phyloP scores from a whole-genome alignment of 2,329 filamentous ascomycete species.

The Aspergillus eucalypticola region DNA sequence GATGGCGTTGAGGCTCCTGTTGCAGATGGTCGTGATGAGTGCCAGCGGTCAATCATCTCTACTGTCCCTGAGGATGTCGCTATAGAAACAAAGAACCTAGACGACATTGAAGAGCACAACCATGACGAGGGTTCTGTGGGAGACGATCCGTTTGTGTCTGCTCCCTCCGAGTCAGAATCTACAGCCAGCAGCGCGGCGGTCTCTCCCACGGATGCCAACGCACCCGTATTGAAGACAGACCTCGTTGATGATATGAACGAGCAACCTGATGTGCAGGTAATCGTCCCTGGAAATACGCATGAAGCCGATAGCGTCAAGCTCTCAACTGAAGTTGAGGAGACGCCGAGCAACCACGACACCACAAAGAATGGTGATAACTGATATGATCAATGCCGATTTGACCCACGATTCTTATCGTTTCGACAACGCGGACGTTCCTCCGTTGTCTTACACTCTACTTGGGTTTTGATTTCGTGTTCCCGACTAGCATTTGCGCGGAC shows the following conservation, averaged over 20 bases:
- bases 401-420: background rate
- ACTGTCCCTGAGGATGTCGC: conserved; percentile 3
- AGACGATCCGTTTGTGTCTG: conserved; percentile 18
- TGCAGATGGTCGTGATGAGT: conserved; percentile 2
- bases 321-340: conserved; percentile 6
- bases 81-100: conserved; percentile 5
- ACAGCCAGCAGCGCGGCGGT: conserved; percentile 14
- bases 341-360: conserved; percentile 1
- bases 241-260: conserved; percentile 7
- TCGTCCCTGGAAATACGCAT: background rate
- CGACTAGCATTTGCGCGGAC: background rate
- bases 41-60: conserved; percentile 7
- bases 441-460: background rate
- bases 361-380: conserved; percentile 1
- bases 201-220: conserved; percentile 7
- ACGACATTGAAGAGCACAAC: conserved; percentile 6
- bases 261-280: conserved; percentile 3
- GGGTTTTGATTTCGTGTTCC: background rate
- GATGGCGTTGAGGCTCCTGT: background rate
- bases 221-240: background rate
- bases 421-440: background rate
- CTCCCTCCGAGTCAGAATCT: conserved; percentile 10
- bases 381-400: conserved; percentile 2
- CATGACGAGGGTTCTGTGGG: conserved; percentile 8
- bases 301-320: background rate